phyloP scores from a whole-genome alignment of 2,329 filamentous ascomycete genomes.

The Fusarium mexicanum region DNA sequence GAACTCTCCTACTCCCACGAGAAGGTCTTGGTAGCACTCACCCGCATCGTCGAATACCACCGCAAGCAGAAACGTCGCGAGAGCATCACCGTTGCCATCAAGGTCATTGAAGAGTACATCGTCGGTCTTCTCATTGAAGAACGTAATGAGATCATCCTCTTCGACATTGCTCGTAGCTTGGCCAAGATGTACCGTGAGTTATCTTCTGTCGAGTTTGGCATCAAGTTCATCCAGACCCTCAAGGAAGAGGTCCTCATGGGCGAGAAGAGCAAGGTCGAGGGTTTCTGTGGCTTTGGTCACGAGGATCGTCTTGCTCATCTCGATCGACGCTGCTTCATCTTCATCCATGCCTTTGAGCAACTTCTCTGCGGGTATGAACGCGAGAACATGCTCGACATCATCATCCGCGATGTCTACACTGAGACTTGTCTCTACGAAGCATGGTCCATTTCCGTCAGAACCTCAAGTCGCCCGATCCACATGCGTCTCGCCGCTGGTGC shows the following conservation, averaged over 20 bases:
- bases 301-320: background rate
- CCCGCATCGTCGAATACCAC: background rate
- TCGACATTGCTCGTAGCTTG: background rate
- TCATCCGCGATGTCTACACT: background rate
- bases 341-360: background rate
- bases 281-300: background rate
- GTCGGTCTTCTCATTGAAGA: background rate
- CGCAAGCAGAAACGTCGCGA: slow-evolving; percentile 5
- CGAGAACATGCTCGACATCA: slow-evolving; percentile 2
- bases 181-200: background rate
- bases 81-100: background rate
- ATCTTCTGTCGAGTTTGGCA: background rate
- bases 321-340: background rate
- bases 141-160: background rate
- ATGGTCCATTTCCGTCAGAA: background rate
- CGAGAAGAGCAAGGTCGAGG: background rate
- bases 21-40: background rate
- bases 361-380: background rate
- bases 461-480: background rate
- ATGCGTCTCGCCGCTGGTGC: background rate
- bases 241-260: background rate
- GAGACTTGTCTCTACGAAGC: background rate
- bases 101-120: background rate
- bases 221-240: slow-evolving; percentile 3
- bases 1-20: background rate